Conservation (phyloP, 495 filamentous ascomycete genomes). For the Jackrogersella minutella region DNA sequence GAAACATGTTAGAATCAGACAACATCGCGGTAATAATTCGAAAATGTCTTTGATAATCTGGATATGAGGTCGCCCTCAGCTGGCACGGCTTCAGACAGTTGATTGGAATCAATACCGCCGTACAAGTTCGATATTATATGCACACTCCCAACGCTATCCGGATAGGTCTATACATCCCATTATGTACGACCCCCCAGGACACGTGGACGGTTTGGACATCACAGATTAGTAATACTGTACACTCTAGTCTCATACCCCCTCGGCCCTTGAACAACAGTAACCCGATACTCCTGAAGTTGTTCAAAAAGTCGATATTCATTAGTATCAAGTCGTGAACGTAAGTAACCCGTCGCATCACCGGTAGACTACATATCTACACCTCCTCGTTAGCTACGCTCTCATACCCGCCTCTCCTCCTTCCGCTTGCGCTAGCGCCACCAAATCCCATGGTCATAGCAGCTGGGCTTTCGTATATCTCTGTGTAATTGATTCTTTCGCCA, state of each 20-base stretch:
- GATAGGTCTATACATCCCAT: neutral
- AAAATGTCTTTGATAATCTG: too few relatives aligned
- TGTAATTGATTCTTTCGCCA: slow-evolving; percentile 84
- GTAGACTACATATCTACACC: slow-evolving; percentile 31
- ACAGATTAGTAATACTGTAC: slow-evolving; percentile 19
- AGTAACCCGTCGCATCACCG: neutral
- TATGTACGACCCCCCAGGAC: neutral
- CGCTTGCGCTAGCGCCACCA: slow-evolving; percentile 11
- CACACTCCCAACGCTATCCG: neutral
- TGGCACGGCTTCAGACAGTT: too few relatives aligned
- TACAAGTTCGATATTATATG: too few relatives aligned
- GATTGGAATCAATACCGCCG: too few relatives aligned
- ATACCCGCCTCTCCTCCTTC: slow-evolving; percentile 51
- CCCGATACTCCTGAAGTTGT: neutral
- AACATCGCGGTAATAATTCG: too few relatives aligned
- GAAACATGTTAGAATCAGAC: too few relatives aligned
- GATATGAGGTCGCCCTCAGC: too few relatives aligned
- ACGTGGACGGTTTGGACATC: slow-evolving; percentile 4
- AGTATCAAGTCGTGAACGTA: slow-evolving; percentile 19
- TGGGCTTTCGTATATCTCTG: slow-evolving; percentile 87
- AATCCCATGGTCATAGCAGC: slow-evolving; percentile 60
- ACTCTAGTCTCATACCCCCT: slow-evolving; percentile 4
- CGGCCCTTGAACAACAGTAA: neutral
- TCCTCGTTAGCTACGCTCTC: slow-evolving; percentile 56
- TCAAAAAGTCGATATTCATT: slow-evolving; percentile 13